A percentile compares a stretch with the other conserved stretches of the same genome.
Evolutionary conservation across 2,329 filamentous ascomycete species (phyloP).

Genomic region (Penicillium sp.): DNA sequence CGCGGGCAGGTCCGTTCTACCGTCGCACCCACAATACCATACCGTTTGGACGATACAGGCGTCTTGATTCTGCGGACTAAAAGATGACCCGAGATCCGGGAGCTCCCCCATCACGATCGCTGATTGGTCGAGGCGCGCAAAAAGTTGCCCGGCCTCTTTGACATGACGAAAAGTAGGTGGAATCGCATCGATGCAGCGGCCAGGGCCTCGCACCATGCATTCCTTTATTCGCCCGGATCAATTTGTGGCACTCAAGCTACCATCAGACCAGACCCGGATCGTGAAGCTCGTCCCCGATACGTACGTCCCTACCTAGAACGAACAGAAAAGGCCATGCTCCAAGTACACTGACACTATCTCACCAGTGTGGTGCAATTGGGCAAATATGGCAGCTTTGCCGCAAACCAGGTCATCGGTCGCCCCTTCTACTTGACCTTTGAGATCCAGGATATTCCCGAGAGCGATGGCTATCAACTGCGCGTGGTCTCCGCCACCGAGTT

Average conservation of each 20-base stretch:
- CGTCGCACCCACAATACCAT: too few relatives aligned
- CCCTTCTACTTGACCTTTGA: slow-evolving; percentile 92
- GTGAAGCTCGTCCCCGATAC: slow-evolving; percentile 61
- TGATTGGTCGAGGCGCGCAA: slow-evolving; percentile 15
- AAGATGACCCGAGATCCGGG: too few relatives aligned
- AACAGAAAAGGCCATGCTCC: slow-evolving; percentile 8
- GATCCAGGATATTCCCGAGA: slow-evolving; percentile 67
- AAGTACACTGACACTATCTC: slow-evolving; percentile 6
- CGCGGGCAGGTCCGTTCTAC: too few relatives aligned
- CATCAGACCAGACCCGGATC: slow-evolving; percentile 58
- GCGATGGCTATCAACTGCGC: slow-evolving; percentile 64
- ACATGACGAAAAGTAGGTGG: background rate
- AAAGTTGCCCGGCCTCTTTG: slow-evolving; percentile 18
- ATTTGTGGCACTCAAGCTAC: slow-evolving; percentile 39
- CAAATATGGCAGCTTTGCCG: slow-evolving; percentile 88
- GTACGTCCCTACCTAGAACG: slow-evolving; percentile 49
- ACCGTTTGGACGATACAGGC: too few relatives aligned
- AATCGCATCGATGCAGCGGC: background rate
- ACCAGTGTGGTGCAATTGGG: slow-evolving; percentile 77
- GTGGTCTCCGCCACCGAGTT: slow-evolving; percentile 78
- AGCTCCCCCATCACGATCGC: background rate
- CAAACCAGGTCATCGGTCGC: slow-evolving; percentile 84
- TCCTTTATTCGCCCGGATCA: slow-evolving; percentile 39
- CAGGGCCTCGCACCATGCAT: slow-evolving; percentile 31
- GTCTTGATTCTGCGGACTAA: too few relatives aligned